Evolutionary conservation across 306 rosid genomes (phyloP).

Genomic region (Dalbergia oliveri): DNA sequence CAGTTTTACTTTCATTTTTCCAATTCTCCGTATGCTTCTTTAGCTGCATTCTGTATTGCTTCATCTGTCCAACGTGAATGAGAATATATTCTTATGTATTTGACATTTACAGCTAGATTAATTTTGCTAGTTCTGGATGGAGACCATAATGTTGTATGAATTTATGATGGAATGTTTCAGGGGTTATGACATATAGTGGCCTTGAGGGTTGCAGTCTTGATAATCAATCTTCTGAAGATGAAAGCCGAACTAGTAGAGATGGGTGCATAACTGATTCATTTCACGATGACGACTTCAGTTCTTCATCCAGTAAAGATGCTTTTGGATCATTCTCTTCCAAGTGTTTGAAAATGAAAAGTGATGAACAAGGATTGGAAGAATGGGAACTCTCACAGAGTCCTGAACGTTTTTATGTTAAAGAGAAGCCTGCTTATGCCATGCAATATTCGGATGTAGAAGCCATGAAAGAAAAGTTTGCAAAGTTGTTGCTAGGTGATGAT

Average conservation of each 20-base stretch:
- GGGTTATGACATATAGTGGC: constrained; percentile 76
- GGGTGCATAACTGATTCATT: constrained; percentile 76
- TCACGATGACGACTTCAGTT: constrained; percentile 69
- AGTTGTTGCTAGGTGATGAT: constrained; percentile 86
- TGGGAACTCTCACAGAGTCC: constrained; percentile 73
- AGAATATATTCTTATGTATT: constrained; percentile 31
- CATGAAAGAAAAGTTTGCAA: constrained; percentile 84
- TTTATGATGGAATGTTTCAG: constrained; percentile 60
- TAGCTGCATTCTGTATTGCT: constrained; percentile 19
- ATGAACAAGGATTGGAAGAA: constrained; percentile 65
- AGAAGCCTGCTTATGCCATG: constrained; percentile 60
- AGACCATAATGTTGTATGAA: constrained; percentile 26
- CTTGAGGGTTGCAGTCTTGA: constrained; percentile 75
- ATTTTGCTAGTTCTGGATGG: constrained; percentile 8
- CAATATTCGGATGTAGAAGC: constrained; percentile 69
- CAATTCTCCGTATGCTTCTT: neutral
- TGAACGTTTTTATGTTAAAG: constrained; percentile 60
- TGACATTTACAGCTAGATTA: constrained; percentile 18
- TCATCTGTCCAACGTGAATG: constrained; percentile 12
- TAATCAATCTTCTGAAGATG: constrained; percentile 64
- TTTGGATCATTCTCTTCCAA: constrained; percentile 82
- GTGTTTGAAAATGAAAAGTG: constrained; percentile 64
- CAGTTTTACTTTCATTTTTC: neutral
- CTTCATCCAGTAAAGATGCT: constrained; percentile 82
- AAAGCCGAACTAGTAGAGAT: constrained; percentile 78